Evolutionary conservation across 1,284 basidiomycete genomes (phyloP).

Genomic region (Malassezia restricta): DNA sequence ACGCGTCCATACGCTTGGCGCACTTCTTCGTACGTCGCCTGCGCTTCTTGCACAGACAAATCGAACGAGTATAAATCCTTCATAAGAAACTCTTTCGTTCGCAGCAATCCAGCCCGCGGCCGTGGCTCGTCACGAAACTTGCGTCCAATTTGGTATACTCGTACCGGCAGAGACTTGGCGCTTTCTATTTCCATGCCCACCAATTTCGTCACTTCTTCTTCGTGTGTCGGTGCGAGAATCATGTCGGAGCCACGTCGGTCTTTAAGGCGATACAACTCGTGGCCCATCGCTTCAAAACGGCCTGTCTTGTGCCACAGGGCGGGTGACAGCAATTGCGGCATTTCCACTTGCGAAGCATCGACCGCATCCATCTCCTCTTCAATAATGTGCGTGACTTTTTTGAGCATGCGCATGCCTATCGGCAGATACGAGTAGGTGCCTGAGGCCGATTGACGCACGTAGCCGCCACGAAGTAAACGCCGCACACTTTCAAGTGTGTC

Average conservation of each 20-base stretch:
- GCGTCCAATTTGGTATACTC: conserved; percentile 44
- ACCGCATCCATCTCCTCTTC: conserved; percentile 40
- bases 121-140: conserved; percentile 47
- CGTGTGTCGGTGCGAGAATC: conserved; percentile 46
- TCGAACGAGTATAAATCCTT: conserved; percentile 48
- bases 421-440: conserved; percentile 46
- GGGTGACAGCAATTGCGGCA: conserved; percentile 42
- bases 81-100: conserved; percentile 47
- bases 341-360: conserved; percentile 36
- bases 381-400: conserved; percentile 40
- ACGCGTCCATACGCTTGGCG: conserved; percentile 37
- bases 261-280: conserved; percentile 43
- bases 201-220: conserved; percentile 46
- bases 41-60: conserved; percentile 12
- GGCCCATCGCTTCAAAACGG: conserved; percentile 35
- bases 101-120: conserved; percentile 43
- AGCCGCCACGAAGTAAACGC: conserved; percentile 38
- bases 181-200: conserved; percentile 35
- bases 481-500: conserved; percentile 17
- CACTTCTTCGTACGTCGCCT: conserved; percentile 39
- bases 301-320: conserved; percentile 41
- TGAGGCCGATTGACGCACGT: conserved; percentile 41
- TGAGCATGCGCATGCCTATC: conserved; percentile 36
- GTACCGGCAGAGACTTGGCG: conserved; percentile 36
- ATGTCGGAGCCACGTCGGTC: conserved; percentile 40